A percentile compares a stretch with the other conserved stretches of the same genome.
Evolutionary conservation across 2,329 filamentous ascomycete species (phyloP).

Genomic region (Seiridium unicorne): DNA sequence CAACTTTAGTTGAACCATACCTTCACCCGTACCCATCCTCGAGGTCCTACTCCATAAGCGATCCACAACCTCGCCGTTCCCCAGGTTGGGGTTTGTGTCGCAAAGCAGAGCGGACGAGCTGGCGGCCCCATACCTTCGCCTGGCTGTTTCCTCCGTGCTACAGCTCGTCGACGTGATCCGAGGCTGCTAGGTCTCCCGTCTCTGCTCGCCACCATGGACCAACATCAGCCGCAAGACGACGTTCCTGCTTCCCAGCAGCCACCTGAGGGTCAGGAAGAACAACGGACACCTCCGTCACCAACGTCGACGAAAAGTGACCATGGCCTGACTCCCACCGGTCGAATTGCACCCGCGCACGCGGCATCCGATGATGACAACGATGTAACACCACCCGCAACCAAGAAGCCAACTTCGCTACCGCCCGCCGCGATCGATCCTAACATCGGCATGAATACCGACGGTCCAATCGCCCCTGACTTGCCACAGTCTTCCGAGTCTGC

Average conservation of each 20-base stretch:
- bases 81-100: background rate
- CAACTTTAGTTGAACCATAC: slow-evolving; percentile 3
- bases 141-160: background rate
- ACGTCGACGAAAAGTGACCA: background rate
- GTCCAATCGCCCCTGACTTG: background rate
- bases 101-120: background rate
- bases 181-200: slow-evolving; percentile 1
- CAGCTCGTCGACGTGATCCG: background rate
- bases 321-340: background rate
- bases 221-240: background rate
- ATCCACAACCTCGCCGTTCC: background rate
- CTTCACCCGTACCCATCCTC: background rate
- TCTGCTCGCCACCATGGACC: slow-evolving; percentile 1
- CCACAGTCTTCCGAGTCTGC: slow-evolving; percentile 12
- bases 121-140: background rate
- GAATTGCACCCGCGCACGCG: background rate
- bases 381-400: slow-evolving; percentile 1
- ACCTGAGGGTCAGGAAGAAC: background rate
- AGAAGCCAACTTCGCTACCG: slow-evolving; percentile 2
- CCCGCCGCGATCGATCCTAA: slow-evolving; percentile 4
- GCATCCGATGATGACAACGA: background rate
- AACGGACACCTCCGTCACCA: background rate
- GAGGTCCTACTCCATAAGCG: background rate
- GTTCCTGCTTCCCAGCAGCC: background rate
- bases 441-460: slow-evolving; percentile 4